Conservation (phyloP, 805 yeast genomes). For the Lipomyces oligophaga region DNA sequence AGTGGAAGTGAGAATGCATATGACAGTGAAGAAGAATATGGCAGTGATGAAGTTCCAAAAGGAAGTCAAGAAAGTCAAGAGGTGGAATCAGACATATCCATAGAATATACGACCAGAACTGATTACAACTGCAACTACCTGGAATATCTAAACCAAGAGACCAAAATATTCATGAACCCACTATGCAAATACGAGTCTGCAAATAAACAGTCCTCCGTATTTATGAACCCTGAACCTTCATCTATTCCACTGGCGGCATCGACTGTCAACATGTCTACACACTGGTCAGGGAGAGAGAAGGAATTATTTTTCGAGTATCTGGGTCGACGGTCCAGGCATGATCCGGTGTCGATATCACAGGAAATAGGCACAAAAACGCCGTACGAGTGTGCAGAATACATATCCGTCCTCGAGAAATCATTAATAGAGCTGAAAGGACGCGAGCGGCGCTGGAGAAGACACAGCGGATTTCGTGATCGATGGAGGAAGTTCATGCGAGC, state of each 20-base stretch:
- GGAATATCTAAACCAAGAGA: conserved; percentile 15
- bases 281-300: conserved; percentile 22
- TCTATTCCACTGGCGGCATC: conserved; percentile 1
- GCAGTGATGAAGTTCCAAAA: not conserved
- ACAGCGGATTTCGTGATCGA: conserved; percentile 13
- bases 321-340: conserved; percentile 20
- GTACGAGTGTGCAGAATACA: conserved; percentile 22
- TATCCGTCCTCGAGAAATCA: conserved; percentile 11
- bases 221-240: not conserved
- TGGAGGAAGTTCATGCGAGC: conserved; percentile 14
- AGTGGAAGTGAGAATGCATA: not conserved
- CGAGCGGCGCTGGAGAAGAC: conserved; percentile 10
- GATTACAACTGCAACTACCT: conserved; percentile 15
- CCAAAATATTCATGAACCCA: conserved; percentile 19
- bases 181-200: not conserved
- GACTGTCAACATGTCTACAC: conserved; percentile 9
- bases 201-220: not conserved
- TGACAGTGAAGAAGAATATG: not conserved
- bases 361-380: conserved; percentile 17
- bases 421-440: conserved; percentile 4
- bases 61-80: not conserved
- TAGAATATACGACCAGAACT: not conserved
- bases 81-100: conserved; percentile 1
- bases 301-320: conserved; percentile 20
- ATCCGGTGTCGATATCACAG: conserved; percentile 20